Conservation (phyloP, 768 basidiomycete species). For the Macrocybe gigantea region DNA sequence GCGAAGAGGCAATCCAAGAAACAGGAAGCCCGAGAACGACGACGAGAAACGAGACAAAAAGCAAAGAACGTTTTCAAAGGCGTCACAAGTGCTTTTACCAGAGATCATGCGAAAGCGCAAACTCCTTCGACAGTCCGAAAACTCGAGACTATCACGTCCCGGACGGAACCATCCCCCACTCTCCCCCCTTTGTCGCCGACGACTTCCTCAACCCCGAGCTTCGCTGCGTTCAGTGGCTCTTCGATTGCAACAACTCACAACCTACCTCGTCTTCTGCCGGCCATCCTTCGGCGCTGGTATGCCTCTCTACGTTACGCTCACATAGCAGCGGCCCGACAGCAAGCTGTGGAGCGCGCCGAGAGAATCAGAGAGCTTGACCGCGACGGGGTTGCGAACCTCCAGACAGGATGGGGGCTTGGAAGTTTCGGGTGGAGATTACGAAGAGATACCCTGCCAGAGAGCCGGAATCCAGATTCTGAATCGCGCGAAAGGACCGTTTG, state of each 20-base stretch:
- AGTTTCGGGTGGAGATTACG: slow-evolving; percentile 45
- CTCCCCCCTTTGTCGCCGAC: slow-evolving; percentile 2
- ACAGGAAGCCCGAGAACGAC: slow-evolving; percentile 37
- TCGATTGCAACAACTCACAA: slow-evolving; percentile 7
- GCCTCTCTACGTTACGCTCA: slow-evolving; percentile 64
- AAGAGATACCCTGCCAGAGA: slow-evolving; percentile 6
- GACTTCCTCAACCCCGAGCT: slow-evolving; percentile 10
- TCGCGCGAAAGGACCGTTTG: neutral
- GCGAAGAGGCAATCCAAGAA: slow-evolving; percentile 51
- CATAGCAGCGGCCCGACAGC: slow-evolving; percentile 59
- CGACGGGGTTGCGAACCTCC: slow-evolving; percentile 17
- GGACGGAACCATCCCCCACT: neutral
- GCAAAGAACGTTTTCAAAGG: slow-evolving; percentile 55
- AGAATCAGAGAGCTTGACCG: slow-evolving; percentile 60
- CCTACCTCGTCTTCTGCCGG: slow-evolving; percentile 32
- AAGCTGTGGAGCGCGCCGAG: slow-evolving; percentile 63
- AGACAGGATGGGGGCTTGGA: slow-evolving; percentile 68
- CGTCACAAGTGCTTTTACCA: slow-evolving; percentile 46
- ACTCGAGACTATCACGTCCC: neutral
- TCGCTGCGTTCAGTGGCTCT: slow-evolving; percentile 11
- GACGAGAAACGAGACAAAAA: slow-evolving; percentile 43
- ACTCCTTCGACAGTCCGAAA: neutral
- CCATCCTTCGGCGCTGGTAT: slow-evolving; percentile 47
- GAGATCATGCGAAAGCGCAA: slow-evolving; percentile 1
- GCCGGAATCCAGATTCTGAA: neutral